phyloP scores from a whole-genome alignment of 176 grass and related monocot genomes.

The Panicum miliaceum region DNA sequence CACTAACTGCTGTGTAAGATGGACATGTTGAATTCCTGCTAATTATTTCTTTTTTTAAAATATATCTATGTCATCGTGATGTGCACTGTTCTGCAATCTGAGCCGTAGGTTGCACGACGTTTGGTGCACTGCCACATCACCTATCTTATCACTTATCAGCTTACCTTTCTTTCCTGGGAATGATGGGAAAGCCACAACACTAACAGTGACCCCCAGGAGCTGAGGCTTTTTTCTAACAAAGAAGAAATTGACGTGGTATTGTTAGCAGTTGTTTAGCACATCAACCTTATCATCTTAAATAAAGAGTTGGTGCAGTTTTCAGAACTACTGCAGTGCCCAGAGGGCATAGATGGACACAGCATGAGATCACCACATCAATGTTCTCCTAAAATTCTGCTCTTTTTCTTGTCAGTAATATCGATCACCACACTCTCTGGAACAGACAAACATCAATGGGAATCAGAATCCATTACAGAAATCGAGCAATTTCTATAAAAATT shows the following conservation, averaged over 20 bases:
- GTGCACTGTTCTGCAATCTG: constrained; percentile 29
- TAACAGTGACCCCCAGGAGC: constrained; percentile 30
- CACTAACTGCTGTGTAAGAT: background rate
- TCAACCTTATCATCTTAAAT: constrained; percentile 5
- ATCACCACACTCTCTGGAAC: background rate
- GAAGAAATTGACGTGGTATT: constrained; percentile 4
- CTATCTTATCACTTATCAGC: constrained; percentile 38
- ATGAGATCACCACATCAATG: background rate
- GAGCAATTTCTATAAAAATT: background rate
- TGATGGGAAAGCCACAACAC: constrained; percentile 18
- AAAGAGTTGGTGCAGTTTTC: constrained; percentile 18
- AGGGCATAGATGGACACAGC: background rate
- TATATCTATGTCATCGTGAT: constrained; percentile 25
- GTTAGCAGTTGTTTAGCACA: constrained; percentile 20
- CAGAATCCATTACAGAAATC: background rate
- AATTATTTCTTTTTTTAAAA: background rate
- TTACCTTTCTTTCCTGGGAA: constrained; percentile 35
- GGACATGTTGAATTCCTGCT: constrained; percentile 9
- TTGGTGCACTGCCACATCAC: constrained; percentile 40
- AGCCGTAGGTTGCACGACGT: constrained; percentile 46
- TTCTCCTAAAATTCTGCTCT: background rate
- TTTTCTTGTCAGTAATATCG: background rate
- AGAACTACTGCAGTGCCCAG: background rate
- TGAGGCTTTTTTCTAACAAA: background rate
- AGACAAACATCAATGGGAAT: background rate